phyloP scores from a whole-genome alignment of 768 basidiomycete species.

The Auricularia auricula-judae region DNA sequence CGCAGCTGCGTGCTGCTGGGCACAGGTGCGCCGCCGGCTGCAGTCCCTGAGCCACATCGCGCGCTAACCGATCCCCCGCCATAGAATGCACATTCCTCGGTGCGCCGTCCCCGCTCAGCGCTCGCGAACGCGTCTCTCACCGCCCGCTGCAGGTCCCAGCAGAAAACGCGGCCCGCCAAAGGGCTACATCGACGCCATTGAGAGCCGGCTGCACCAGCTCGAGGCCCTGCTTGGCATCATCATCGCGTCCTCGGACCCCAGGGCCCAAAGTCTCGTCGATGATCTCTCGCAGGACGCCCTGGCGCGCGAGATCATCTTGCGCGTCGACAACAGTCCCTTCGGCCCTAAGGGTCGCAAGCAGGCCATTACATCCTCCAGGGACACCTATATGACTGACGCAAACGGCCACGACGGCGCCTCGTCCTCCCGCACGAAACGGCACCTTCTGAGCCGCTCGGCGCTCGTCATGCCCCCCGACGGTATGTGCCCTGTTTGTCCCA shows the following conservation, averaged over 20 bases:
- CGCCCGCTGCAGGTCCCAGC: constrained; percentile 34
- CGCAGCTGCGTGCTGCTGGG: constrained; percentile 49
- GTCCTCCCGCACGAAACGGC: background rate
- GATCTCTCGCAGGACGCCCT: constrained; percentile 57
- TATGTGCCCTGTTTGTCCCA: background rate
- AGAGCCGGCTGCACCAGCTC: constrained; percentile 81
- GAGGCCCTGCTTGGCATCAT: constrained; percentile 82
- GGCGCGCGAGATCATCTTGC: constrained; percentile 67
- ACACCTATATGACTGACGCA: background rate
- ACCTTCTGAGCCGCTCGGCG: background rate
- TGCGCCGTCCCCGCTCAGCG: background rate
- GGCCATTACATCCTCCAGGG: background rate
- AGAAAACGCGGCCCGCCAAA: constrained; percentile 83
- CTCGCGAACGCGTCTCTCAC: background rate
- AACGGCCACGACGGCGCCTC: background rate
- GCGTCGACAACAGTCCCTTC: constrained; percentile 74
- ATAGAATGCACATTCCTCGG: constrained; percentile 59
- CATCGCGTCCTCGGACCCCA: constrained; percentile 39
- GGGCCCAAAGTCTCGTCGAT: constrained; percentile 32
- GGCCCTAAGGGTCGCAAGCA: constrained; percentile 52
- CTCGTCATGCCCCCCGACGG: background rate
- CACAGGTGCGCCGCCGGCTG: constrained; percentile 31
- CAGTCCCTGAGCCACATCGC: background rate
- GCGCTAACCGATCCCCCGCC: background rate
- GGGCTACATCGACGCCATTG: constrained; percentile 91